Evolutionary conservation across 176 grass and related monocot genomes (phyloP).

Genomic region (Avena atlantica): DNA sequence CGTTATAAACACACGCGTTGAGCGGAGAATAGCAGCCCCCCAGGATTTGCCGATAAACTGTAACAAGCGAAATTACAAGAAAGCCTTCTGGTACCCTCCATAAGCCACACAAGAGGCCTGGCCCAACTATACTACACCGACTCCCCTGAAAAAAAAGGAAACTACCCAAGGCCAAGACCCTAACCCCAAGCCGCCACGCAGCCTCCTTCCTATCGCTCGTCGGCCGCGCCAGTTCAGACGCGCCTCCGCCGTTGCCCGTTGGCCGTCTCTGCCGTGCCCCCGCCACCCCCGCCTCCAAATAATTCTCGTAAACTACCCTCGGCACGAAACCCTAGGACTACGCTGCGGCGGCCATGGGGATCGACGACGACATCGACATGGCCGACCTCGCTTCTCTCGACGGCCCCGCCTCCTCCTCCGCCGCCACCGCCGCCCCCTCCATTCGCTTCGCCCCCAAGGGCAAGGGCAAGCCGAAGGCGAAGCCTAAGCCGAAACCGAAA

Average conservation of each 20-base stretch:
- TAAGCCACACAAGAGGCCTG: too few relatives aligned
- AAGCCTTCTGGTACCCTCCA: too few relatives aligned
- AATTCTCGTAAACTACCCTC: background rate
- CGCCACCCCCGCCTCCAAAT: background rate
- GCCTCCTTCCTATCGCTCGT: background rate
- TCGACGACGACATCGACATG: conserved; percentile 60
- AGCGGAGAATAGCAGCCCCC: too few relatives aligned
- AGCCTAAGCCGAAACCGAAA: background rate
- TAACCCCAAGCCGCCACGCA: background rate
- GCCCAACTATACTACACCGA: too few relatives aligned
- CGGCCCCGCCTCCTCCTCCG: conserved; percentile 17
- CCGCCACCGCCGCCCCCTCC: conserved; percentile 15
- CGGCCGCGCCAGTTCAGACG: background rate
- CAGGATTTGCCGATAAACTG: too few relatives aligned
- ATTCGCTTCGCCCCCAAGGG: conserved; percentile 66
- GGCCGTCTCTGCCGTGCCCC: background rate
- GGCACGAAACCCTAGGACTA: conserved; percentile 32
- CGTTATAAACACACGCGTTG: too few relatives aligned
- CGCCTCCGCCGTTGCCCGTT: background rate
- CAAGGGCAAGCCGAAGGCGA: conserved; percentile 53
- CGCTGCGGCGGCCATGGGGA: conserved; percentile 26
- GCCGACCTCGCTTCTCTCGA: conserved; percentile 46
- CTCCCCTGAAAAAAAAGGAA: background rate
- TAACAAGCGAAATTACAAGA: too few relatives aligned
- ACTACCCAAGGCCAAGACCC: background rate